These are phyloP conservation scores for Colletotrichum zoysiae DNA, from an alignment of 2,329 filamentous ascomycete genomes.

Conservation along the genomic window DNA sequence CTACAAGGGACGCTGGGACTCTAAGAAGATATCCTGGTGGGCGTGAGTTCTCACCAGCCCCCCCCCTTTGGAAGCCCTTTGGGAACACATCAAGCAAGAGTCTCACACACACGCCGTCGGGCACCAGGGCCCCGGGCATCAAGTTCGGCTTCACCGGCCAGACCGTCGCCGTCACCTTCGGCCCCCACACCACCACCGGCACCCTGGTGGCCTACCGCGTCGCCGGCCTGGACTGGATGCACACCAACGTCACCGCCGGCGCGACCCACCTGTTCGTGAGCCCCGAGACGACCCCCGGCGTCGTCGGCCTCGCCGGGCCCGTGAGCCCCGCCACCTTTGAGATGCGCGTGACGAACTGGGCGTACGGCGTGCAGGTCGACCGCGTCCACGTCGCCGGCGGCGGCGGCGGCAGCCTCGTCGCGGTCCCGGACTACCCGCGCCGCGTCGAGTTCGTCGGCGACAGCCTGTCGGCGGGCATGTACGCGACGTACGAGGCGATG, in stretches of 20 bases:
- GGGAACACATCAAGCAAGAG: slow-evolving; percentile 6
- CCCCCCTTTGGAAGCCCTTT: neutral
- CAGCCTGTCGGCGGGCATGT: slow-evolving; percentile 67
- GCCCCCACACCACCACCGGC: slow-evolving; percentile 61
- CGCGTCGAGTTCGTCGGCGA: slow-evolving; percentile 60
- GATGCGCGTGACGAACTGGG: slow-evolving; percentile 72
- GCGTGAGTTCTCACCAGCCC: slow-evolving; percentile 56
- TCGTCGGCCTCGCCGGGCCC: slow-evolving; percentile 58
- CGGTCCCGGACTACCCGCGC: slow-evolving; percentile 52
- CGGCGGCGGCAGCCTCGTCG: slow-evolving; percentile 61
- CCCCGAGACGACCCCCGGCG: slow-evolving; percentile 55
- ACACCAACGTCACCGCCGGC: slow-evolving; percentile 70
- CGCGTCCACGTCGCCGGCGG: slow-evolving; percentile 63
- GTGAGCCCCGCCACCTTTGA: slow-evolving; percentile 64
- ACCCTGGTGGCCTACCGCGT: slow-evolving; percentile 70
- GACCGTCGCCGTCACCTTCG: slow-evolving; percentile 66
- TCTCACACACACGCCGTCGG: slow-evolving; percentile 1
- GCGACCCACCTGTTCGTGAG: slow-evolving; percentile 68
- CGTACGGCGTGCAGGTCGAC: slow-evolving; percentile 68
- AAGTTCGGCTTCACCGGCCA: slow-evolving; percentile 68
- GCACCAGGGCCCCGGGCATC: slow-evolving; percentile 61
- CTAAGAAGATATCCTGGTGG: slow-evolving; percentile 71
- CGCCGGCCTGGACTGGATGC: slow-evolving; percentile 69
- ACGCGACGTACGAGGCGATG: slow-evolving; percentile 69
- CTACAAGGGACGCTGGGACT: slow-evolving; percentile 74